Conservation (phyloP, 192 early-diverging fungal species). For the Linnemannia zychae region DNA sequence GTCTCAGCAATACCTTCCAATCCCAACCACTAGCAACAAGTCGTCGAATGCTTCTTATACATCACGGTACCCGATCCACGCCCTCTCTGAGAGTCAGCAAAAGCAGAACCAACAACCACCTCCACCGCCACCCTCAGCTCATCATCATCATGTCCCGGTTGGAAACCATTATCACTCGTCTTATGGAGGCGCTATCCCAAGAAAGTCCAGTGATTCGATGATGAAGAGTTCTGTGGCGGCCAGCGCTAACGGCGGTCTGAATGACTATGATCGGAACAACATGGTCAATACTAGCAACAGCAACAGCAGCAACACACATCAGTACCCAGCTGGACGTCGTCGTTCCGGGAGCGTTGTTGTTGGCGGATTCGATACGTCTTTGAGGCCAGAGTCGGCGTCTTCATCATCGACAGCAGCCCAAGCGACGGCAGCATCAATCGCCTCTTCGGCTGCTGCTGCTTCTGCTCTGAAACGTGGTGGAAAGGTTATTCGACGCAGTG, state of each 20-base stretch:
- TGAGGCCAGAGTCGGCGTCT: background rate
- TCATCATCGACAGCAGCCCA: background rate
- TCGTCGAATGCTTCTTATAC: background rate
- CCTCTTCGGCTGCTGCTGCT: background rate
- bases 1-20: background rate
- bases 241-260: background rate
- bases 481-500: constrained; percentile 36
- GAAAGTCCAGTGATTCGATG: background rate
- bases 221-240: background rate
- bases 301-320: constrained; percentile 4
- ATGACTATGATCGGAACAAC: background rate
- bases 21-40: background rate
- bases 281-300: constrained; percentile 4
- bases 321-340: background rate
- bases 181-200: background rate
- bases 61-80: background rate
- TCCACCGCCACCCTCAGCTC: background rate
- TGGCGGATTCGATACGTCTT: background rate
- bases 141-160: background rate
- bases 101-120: constrained; percentile 3
- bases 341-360: constrained; percentile 17
- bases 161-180: background rate
- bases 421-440: background rate
- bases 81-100: background rate
- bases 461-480: constrained; percentile 30